Evolutionary conservation across 2,329 filamentous ascomycete genomes (phyloP), one percentile per base, ranked within the genome.

Genomic region (Penicillium sp.): DNA sequence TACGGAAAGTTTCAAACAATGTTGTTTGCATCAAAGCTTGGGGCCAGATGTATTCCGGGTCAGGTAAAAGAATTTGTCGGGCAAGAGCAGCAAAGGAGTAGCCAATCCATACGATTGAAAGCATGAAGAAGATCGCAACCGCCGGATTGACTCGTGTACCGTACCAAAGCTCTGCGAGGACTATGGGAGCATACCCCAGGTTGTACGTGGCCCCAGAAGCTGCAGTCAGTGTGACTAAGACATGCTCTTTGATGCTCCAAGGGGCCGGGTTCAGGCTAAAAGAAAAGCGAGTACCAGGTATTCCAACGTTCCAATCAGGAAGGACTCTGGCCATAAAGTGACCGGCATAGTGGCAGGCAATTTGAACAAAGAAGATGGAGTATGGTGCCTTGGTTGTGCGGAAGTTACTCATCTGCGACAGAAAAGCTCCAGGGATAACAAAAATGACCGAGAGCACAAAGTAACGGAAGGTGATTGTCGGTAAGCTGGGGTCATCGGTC

Each of bases 301-400:
- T 53, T 3, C 70, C 71, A 43, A 84, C 62, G 7, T 71, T 71
- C 71, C 77, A 79, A 1, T 73, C 69, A 0, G 82, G 82, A 1
- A 84, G 69, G 1, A 78, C 66, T 48, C 77, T 76, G 1, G 82
- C 82, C 2, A 84, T 74, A 69, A 81, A 82, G 31, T 77, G 72
- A 1, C 82, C 82, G 11, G 62, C 74, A 53, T 84, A 84, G 61
- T 83, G 82, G 44, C 77, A 81, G 0, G 81, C 81, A 47, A 84
- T 82, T 61, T 84, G 81, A 31, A 86, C 83, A 58, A 86, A 86
- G 66, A 85, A 85, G 45, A 86, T 78, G 0, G 82, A 84, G 64
- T 85, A 86, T 0, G 80, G 79, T 0, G 82, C 80, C 41, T 77
- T 78, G 0, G 83, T 85, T 1, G 83, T 85, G 42, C 83, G 77